Percentiles rank a stretch among this genome's conserved stretches.
These are phyloP conservation scores for Xylariaceae sp. DNA, from an alignment of 2,329 filamentous ascomycete genomes.

Conservation along the genomic window DNA sequence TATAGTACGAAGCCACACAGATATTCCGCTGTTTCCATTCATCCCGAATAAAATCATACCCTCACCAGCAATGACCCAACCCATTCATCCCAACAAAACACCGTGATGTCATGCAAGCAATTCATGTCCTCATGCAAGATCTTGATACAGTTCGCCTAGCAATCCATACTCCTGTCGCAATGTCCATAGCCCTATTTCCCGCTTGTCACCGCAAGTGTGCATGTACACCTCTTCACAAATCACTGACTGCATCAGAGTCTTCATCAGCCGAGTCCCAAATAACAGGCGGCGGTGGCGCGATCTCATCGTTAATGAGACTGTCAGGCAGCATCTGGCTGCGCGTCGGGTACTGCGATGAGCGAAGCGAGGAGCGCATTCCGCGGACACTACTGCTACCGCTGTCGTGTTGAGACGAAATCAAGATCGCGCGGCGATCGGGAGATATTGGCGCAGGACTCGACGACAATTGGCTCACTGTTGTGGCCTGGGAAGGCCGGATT, in stretches of 20 bases:
- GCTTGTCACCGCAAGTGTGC: too few relatives aligned
- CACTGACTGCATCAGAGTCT: slow-evolving; percentile 22
- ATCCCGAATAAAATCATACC: too few relatives aligned
- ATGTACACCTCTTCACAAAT: too few relatives aligned
- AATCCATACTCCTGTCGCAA: too few relatives aligned
- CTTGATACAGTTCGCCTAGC: too few relatives aligned
- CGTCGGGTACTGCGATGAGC: slow-evolving; percentile 48
- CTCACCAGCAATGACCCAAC: too few relatives aligned
- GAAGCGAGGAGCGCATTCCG: slow-evolving; percentile 21
- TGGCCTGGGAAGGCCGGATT: slow-evolving; percentile 43
- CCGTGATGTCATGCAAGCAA: too few relatives aligned
- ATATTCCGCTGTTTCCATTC: too few relatives aligned
- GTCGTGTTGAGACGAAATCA: slow-evolving; percentile 17
- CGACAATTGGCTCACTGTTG: slow-evolving; percentile 38
- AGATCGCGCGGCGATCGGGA: slow-evolving; percentile 27
- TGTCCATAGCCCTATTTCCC: too few relatives aligned
- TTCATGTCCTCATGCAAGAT: too few relatives aligned
- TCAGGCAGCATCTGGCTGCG: slow-evolving; percentile 54
- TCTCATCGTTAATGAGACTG: slow-evolving; percentile 40
- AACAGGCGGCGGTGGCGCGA: slow-evolving; percentile 38
- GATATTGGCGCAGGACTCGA: slow-evolving; percentile 32
- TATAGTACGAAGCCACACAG: too few relatives aligned
- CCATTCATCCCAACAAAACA: too few relatives aligned
- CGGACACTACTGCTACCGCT: slow-evolving; percentile 21
- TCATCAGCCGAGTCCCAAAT: slow-evolving; percentile 46